These are phyloP conservation scores for Pyricularia sp. DNA, from an alignment of 2,329 filamentous ascomycete genomes.

Conservation along the genomic window DNA sequence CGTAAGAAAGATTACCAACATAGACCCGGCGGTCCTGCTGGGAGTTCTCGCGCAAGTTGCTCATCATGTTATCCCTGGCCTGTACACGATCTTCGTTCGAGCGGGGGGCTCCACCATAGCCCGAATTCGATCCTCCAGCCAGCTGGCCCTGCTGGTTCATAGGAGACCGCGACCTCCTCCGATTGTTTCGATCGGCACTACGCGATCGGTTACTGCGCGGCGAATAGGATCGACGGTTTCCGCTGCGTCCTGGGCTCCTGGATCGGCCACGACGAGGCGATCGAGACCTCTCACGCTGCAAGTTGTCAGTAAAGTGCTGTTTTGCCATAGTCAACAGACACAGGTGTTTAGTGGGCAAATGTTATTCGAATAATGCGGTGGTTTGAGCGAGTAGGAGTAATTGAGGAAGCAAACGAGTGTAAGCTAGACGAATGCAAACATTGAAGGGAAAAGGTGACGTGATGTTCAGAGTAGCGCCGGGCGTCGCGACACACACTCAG, in stretches of 20 bases:
- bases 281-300: slow-evolving; percentile 74
- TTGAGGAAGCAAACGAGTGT: neutral
- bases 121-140: slow-evolving; percentile 60
- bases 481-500: neutral
- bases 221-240: slow-evolving; percentile 68
- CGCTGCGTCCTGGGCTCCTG: slow-evolving; percentile 65
- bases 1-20: slow-evolving; percentile 96
- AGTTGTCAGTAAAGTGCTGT: slow-evolving; percentile 18
- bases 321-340: neutral
- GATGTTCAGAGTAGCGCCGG: neutral
- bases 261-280: slow-evolving; percentile 73
- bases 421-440: neutral
- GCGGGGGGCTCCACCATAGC: slow-evolving; percentile 60
- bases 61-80: slow-evolving; percentile 94
- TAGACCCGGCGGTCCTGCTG: slow-evolving; percentile 99
- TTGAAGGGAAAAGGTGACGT: neutral
- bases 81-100: slow-evolving; percentile 74
- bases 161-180: slow-evolving; percentile 75
- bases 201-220: slow-evolving; percentile 65
- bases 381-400: neutral
- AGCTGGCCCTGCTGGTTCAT: slow-evolving; percentile 67
- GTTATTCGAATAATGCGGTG: neutral
- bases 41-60: slow-evolving; percentile 82
- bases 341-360: neutral
- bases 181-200: slow-evolving; percentile 65